These are phyloP conservation scores for Fusarium bactridioides DNA, from an alignment of 2,329 filamentous ascomycete species.

Conservation along the genomic window DNA sequence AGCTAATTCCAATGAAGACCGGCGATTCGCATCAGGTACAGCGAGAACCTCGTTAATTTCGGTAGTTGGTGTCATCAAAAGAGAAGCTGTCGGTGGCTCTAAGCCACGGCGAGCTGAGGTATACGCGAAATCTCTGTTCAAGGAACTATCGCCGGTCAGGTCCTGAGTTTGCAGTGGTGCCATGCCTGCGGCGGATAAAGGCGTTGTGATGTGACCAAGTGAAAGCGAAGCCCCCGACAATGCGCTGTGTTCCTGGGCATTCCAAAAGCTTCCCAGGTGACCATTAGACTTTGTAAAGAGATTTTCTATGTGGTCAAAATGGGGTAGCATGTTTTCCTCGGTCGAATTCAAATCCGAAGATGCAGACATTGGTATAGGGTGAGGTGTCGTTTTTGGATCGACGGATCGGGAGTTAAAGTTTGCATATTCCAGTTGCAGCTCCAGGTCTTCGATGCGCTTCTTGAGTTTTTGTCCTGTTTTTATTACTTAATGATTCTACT, in stretches of 20 bases:
- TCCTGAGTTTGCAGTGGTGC: background rate
- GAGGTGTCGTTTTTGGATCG: background rate
- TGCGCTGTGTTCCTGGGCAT: background rate
- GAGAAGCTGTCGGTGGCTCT: background rate
- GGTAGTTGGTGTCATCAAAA: background rate
- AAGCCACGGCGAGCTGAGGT: no score
- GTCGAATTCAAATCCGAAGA: background rate
- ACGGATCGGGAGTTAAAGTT: no score
- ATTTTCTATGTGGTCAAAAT: background rate
- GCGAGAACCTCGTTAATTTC: background rate
- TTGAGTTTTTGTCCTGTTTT: background rate
- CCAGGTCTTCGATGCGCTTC: background rate
- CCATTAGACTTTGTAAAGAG: background rate
- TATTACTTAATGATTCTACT: no score
- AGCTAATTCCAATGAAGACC: background rate
- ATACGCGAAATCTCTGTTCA: fast-evolving
- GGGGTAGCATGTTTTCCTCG: background rate
- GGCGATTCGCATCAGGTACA: background rate
- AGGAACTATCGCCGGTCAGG: no score
- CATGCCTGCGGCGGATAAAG: background rate
- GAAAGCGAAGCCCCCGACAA: background rate
- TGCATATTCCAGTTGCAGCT: background rate
- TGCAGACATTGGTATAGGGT: background rate
- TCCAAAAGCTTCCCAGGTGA: background rate
- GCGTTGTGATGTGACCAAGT: background rate